Evolutionary conservation across 352 stramenopile genomes (phyloP).

Genomic region (Thalassiosira delicatula): DNA sequence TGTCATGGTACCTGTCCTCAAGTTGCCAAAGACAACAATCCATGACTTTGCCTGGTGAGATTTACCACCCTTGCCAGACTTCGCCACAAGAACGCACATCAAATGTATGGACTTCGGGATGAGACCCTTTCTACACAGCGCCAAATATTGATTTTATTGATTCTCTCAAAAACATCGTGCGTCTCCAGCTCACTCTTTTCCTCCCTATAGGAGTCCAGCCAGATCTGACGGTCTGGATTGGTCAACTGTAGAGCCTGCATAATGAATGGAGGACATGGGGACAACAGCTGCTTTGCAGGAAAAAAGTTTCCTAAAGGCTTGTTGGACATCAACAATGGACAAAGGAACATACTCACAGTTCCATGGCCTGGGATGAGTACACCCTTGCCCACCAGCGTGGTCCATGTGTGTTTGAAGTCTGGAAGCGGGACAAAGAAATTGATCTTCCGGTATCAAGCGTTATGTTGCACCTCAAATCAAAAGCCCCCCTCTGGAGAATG

Average conservation of each 20-base stretch:
- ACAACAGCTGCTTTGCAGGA: background rate
- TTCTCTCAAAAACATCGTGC: conserved; percentile 26
- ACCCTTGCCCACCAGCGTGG: no score
- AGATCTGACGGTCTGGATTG: conserved; percentile 24
- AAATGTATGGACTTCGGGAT: conserved; percentile 16
- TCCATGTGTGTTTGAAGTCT: conserved; percentile 6
- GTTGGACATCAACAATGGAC: conserved; percentile 1
- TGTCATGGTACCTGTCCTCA: conserved; percentile 27
- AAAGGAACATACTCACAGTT: no score
- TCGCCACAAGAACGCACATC: conserved; percentile 60
- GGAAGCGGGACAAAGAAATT: no score
- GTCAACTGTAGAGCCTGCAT: background rate
- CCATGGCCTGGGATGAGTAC: no score
- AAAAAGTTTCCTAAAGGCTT: conserved; percentile 6
- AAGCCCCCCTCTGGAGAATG: background rate
- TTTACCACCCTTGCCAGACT: conserved; percentile 44
- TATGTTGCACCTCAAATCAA: background rate
- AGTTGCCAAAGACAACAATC: conserved; percentile 60
- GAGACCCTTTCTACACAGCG: background rate
- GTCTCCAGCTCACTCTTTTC: conserved; percentile 18
- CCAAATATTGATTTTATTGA: conserved; percentile 21
- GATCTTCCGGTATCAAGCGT: no score
- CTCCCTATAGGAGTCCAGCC: conserved; percentile 19
- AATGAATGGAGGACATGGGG: conserved; percentile 11
- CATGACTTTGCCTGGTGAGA: conserved; percentile 54